Percentiles rank a stretch among this genome's conserved stretches.
Conservation (phyloP, 2,329 filamentous ascomycete species). For the Aspergillus arachidicola region DNA sequence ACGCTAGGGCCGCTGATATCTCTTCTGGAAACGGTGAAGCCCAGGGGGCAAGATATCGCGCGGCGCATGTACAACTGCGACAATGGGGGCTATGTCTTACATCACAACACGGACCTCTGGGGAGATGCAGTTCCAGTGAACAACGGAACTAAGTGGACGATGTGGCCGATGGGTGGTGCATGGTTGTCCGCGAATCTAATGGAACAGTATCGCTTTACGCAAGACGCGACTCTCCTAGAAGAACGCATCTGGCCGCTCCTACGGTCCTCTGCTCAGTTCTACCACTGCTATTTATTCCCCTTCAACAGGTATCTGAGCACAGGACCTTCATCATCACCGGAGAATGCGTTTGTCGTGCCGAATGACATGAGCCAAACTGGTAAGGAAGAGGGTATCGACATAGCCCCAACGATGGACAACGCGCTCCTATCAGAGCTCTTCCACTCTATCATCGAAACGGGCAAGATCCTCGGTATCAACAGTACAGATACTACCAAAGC, state of each 20-base stretch:
- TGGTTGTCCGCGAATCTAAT: constrained; percentile 64
- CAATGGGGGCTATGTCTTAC: constrained; percentile 58
- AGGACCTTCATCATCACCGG: constrained; percentile 22
- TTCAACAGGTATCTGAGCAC: constrained; percentile 15
- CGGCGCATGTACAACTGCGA: constrained; percentile 50
- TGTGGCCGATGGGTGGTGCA: constrained; percentile 48
- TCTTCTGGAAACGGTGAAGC: constrained; percentile 38
- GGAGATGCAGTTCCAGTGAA: constrained; percentile 56
- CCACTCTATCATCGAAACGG: constrained; percentile 8
- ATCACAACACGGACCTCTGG: constrained; percentile 61
- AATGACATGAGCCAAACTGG: constrained; percentile 5
- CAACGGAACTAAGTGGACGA: constrained; percentile 40
- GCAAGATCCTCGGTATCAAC: not conserved
- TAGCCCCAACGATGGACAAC: constrained; percentile 48
- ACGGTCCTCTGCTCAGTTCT: constrained; percentile 14
- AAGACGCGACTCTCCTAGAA: constrained; percentile 17
- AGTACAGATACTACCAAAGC: constrained; percentile 9
- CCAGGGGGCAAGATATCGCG: constrained; percentile 53
- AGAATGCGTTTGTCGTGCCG: constrained; percentile 20
- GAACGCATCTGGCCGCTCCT: constrained; percentile 19
- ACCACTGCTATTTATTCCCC: constrained; percentile 12
- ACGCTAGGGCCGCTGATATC: constrained; percentile 46
- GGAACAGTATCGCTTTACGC: constrained; percentile 59
- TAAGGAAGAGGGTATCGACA: constrained; percentile 10
- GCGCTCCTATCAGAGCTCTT: constrained; percentile 44